phyloP scores from a whole-genome alignment of 257 asterid species.

The Solanum etuberosum region DNA sequence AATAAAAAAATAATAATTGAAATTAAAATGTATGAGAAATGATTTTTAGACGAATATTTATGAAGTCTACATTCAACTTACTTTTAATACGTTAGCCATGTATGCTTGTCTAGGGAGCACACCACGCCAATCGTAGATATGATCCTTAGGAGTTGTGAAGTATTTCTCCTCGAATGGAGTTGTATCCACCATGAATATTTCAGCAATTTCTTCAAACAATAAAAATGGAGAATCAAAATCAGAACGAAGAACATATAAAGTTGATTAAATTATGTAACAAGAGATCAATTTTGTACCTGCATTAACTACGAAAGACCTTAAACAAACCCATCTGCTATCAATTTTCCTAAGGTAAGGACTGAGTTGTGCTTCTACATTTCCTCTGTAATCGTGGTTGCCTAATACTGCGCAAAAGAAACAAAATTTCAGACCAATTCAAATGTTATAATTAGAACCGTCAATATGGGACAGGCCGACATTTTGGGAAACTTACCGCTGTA shows the following conservation, averaged over 20 bases:
- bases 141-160: constrained; percentile 34
- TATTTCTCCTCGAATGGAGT: constrained; percentile 59
- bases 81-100: constrained; percentile 28
- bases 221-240: neutral
- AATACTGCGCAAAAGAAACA: constrained; percentile 44
- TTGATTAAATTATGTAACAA: neutral
- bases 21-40: neutral
- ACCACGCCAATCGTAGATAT: constrained; percentile 69
- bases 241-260: too few relatives aligned
- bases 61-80: constrained; percentile 9
- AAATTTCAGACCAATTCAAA: neutral
- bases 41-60: neutral
- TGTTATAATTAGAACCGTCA: too few relatives aligned
- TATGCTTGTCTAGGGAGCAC: constrained; percentile 36
- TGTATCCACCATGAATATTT: constrained; percentile 78
- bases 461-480: too few relatives aligned
- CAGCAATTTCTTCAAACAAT: constrained; percentile 40
- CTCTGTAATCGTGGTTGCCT: constrained; percentile 90
- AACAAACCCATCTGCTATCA: constrained; percentile 75
- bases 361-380: constrained; percentile 67
- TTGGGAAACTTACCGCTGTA: constrained; percentile 35
- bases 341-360: constrained; percentile 48
- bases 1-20: neutral
- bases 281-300: constrained; percentile 27
- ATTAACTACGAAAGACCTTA: constrained; percentile 62